Evolutionary conservation across 805 yeast genomes (phyloP), one percentile per base, ranked within the genome.

Genomic region (Starmerella tilneyi): DNA sequence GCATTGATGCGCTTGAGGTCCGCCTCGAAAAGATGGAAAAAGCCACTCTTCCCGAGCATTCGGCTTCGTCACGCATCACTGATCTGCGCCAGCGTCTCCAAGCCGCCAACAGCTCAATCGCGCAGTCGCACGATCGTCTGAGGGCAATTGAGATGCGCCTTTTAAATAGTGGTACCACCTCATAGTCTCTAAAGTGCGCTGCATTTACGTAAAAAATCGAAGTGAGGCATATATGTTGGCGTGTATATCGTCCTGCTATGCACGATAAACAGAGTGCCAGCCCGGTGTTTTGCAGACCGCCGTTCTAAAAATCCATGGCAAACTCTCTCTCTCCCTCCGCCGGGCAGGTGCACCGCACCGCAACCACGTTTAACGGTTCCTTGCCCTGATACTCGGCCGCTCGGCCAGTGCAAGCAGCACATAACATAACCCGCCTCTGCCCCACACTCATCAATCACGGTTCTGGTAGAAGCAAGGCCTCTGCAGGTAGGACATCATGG

Each of bases 401-500:
- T 33, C 36, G 36, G 36, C 36, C 36, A 33, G 9, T 33, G 16
- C n/a, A n/a, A 24, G 5, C 12, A 33, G 19, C 21, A 33, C 36
- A 33, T 22, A 20, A 31, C 36, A 33, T 15, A 13, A 6, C 24
- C 24, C 3, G 21, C 36, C 36, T 28, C 38, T 15, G 28, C 23
- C 40, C 40, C 31, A 28, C 31, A 28, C 31, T 28, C 27, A 9
- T 24, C 27, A 11, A 24, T 11, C 27, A 24, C 27, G 27, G 11
- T n/a, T 21, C n/a, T 9, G 11, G 9, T 21, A 13, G 17, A 6
- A n/a, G 11, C 30, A 40, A 23, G n/a, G 28, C 21, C 19, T 12
- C 24, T 5, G 17, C 4, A 6, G 6, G 20, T 20, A 6, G 20
- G 12, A 22, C 4, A 13, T 1, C n/a, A 84, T 86, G 96, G 97